Base-by-base conservation (phyloP, 768 basidiomycete species). In the Auricularia cornea region DNA sequence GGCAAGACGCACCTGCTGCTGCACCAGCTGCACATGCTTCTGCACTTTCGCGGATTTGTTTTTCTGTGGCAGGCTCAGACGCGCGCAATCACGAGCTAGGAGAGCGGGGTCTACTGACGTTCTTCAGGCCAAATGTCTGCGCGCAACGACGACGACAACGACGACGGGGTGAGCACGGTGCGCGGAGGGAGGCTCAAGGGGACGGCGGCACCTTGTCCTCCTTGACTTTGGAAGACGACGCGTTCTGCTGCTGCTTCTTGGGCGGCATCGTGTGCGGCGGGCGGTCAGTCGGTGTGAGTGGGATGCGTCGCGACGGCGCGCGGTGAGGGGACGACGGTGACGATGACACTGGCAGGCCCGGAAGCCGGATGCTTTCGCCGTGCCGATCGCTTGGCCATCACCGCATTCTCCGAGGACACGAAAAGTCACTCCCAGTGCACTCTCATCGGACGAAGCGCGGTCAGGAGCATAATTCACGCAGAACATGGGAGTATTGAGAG, bases 21-120 rank as follows among this genome's bases (percentile, higher is more conserved):
- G 86, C 59, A 98, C 84, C 56, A 81, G 80, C 59, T 86, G 84
- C 26, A 96, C 87, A 67, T 92, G 83, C 68, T 89, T 85, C 79
- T 98, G 90, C 30, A 95, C 95, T 75, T 89, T 97, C 69, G 92
- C 77, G 2, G 94, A 95, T 78, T 93, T 94, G 73, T 94, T 94
- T 92, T 94, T 95, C 90, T 92, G 57, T 44, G 64, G 62, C 41
- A 35, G n/a, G 38, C 62, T 35, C 33, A 20, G 10, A 59, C 54
- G 44, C 59, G 64, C 62, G 12, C 6, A 29, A 5, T 51, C 2
- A 6, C 29, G 5, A 59, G 11, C n/a, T 35, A 26, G 23, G 62
- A 44, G 66, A 38, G 44, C 32, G 35, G 30, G 33, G 59, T 32
- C 32, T 26, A 79, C 87, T 67, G 66, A 90, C 90, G 75, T 92